Evolutionary conservation across 2,329 filamentous ascomycete species (phyloP), one percentile per base, ranked within the genome.

Genomic region (Didymella arachidicola): DNA sequence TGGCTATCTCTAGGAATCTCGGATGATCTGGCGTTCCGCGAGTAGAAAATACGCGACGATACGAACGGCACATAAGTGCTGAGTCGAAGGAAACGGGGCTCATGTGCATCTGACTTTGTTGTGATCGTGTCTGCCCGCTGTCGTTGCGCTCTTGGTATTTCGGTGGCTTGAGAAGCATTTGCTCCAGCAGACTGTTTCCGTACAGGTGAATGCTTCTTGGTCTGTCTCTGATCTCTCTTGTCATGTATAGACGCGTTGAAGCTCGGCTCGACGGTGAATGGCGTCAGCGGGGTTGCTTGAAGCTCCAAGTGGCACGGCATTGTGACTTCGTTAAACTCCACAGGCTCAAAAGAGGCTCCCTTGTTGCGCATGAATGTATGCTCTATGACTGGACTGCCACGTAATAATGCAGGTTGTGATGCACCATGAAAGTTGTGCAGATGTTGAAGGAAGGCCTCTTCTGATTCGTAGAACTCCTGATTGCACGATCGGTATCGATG

Each of bases 351-450:
- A 1, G 72, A 72, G 19, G 71, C 70, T 8, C 71, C 72, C 42
- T 75, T 75, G 48, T 74, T 75, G 22, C 72, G 68, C 49, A 73
- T 73, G 49, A 72, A 76, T 27, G 70, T 72, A 45, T 75, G 72
- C 48, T 74, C 72, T n/a, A 76, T 65, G 25, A 73, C 55, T 0
- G 67, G 62, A 36, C 59, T 72, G 1, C 66, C 66, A 56, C 68
- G 67, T 11, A 76, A 57, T 6, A 72, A 44, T 12, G 59, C 55
- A 16, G 72, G 70, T 7, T 64, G 64, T 18, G 70, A 72, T 6
- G 72, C 72, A 14, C 68, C 68, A 32, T 76, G 73, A 22, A 68
- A 73, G 32, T 70, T 69, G 43, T 76, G 70, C 22, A 76, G 42
- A 60, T 76, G 72, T 49, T 74, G 69, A 5, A 76, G 64, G 43